Evolutionary conservation across 768 basidiomycete species (phyloP), one percentile per base, ranked within the genome.

Genomic region (Agrocybe praecox): DNA sequence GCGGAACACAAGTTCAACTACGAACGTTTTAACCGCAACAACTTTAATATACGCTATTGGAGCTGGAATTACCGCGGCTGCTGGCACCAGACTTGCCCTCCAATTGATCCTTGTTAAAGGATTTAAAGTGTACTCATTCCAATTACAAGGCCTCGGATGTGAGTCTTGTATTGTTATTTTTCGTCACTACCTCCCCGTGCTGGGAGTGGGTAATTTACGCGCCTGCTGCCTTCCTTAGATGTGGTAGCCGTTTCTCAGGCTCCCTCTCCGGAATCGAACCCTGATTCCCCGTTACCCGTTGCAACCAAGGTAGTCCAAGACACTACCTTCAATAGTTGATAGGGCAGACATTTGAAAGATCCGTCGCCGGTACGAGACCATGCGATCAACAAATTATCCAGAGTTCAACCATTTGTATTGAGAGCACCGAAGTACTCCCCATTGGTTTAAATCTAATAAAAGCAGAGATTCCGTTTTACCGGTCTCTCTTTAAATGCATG

Each of bases 271-370:
- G n/a, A n/a, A n/a, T n/a, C 70, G 72, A 72, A 81, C 81, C 81
- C 81, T 83, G 79, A 84, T 85, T 85, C 83, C 83, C 84, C 80
- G 82, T 87, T 85, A 87, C 85, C 85, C 84, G 80, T 87, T 81
- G 80, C 80, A 83, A 85, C 83, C 84, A 86, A 83, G 85, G 83
- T 85, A 85, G 84, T 79, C 85, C 84, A 80, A 79, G 81, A 85
- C 80, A 79, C 84, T 84, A 83, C 83, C 83, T 83, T 84, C 81
- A 76, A 86, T 83, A 86, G 81, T 85, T 86, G 85, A 86, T 83
- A 81, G 87, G 66, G 67, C 67, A 67, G 67, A 77, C 71, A 76
- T 76, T 76, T 74, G 75, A 76, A 78, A 83, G 85, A 86, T 78
- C 79, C 82, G 82, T 85, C 82, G 79, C 81, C 83, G 74, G 83